A percentile compares a stretch with the other conserved stretches of the same genome.
phyloP scores from a whole-genome alignment of 2,329 filamentous ascomycete species.

The Hypoxylon sp. region DNA sequence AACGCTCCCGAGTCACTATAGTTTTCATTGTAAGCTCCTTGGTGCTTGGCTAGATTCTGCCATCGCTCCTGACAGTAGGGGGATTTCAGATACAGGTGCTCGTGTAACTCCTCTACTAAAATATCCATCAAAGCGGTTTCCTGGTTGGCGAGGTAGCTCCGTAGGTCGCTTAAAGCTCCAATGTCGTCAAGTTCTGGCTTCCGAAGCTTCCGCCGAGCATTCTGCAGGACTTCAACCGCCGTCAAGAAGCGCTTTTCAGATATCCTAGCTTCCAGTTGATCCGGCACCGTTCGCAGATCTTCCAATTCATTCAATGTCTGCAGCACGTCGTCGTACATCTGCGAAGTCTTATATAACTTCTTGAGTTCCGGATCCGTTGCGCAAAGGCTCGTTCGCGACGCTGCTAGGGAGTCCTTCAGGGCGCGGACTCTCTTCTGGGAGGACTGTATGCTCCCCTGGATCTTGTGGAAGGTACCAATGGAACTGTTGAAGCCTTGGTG shows the following conservation, averaged over 20 bases:
- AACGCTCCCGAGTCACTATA: constrained; percentile 62
- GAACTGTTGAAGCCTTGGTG: constrained; percentile 99
- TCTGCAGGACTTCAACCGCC: constrained; percentile 92
- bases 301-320: constrained; percentile 87
- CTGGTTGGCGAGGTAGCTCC: constrained; percentile 91
- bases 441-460: constrained; percentile 90
- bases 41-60: constrained; percentile 82
- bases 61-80: constrained; percentile 97
- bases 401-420: constrained; percentile 84
- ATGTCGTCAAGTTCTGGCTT: constrained; percentile 93
- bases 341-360: constrained; percentile 87
- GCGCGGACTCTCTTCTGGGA: constrained; percentile 88
- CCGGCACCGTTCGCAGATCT: constrained; percentile 87
- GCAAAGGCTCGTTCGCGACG: constrained; percentile 84
- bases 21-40: constrained; percentile 66
- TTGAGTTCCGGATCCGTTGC: constrained; percentile 91
- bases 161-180: constrained; percentile 86
- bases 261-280: constrained; percentile 92
- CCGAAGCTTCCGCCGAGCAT: constrained; percentile 84
- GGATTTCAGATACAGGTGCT: constrained; percentile 96
- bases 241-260: constrained; percentile 96
- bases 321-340: constrained; percentile 90
- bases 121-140: constrained; percentile 94
- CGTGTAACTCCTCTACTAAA: constrained; percentile 95
- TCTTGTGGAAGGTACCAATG: constrained; percentile 98